These are phyloP conservation scores for Metarhizium anisopliae DNA, from an alignment of 2,329 filamentous ascomycete genomes.

Conservation along the genomic window DNA sequence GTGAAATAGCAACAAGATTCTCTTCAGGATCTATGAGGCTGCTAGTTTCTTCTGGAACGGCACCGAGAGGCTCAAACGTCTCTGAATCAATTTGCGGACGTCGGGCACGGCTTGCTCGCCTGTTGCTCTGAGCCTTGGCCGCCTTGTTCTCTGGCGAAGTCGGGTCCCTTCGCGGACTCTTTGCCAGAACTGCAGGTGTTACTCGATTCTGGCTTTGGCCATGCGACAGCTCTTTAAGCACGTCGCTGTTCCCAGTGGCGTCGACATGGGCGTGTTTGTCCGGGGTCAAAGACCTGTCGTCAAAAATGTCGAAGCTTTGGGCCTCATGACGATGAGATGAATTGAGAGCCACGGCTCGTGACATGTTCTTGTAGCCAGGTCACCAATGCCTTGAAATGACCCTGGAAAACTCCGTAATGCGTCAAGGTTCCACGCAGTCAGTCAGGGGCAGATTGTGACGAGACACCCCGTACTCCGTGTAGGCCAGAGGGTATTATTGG, in stretches of 20 bases:
- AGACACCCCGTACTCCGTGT: neutral
- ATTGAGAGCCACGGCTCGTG: neutral
- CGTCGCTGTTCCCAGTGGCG: neutral
- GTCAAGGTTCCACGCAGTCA: neutral
- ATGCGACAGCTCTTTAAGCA: constrained; percentile 6
- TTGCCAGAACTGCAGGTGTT: neutral
- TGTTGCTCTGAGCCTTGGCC: constrained; percentile 6
- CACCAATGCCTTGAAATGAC: neutral
- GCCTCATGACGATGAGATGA: neutral
- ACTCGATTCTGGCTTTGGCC: constrained; percentile 2
- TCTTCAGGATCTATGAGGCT: constrained; percentile 1
- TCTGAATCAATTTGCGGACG: constrained; percentile 22
- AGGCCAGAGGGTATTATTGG: neutral
- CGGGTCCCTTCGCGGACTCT: neutral
- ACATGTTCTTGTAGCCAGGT: neutral
- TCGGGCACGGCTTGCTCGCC: constrained; percentile 15
- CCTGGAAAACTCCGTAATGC: neutral
- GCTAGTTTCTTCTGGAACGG: constrained; percentile 20
- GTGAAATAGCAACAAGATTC: neutral
- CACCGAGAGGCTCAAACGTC: constrained; percentile 24
- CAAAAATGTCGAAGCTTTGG: constrained; percentile 4
- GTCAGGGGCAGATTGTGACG: neutral
- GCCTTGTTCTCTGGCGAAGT: constrained; percentile 7
- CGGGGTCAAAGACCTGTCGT: neutral
- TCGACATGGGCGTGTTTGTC: neutral